phyloP scores from a whole-genome alignment of 2,329 filamentous ascomycete genomes.

The Cladophialophora bantiana region DNA sequence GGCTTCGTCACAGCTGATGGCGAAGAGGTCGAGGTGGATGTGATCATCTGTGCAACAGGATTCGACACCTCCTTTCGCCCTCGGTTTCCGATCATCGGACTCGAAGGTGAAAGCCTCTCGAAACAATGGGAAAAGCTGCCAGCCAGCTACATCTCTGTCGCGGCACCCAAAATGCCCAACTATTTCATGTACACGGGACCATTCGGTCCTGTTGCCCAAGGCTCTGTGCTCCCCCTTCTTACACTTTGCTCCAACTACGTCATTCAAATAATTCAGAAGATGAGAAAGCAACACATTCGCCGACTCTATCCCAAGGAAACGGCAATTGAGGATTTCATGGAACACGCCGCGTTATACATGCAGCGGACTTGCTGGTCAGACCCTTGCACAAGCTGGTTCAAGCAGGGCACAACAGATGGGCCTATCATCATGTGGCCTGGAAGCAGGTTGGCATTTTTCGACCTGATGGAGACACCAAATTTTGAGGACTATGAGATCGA shows the following conservation, averaged over 20 bases:
- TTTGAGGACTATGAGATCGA: constrained; percentile 42
- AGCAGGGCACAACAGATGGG: constrained; percentile 52
- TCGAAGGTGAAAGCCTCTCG: no score
- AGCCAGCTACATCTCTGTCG: constrained; percentile 38
- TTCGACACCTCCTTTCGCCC: constrained; percentile 9
- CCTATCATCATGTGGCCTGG: constrained; percentile 55
- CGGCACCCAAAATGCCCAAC: constrained; percentile 43
- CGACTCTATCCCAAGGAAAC: constrained; percentile 47
- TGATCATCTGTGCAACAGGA: constrained; percentile 24
- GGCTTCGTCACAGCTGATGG: no score
- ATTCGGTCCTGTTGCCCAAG: constrained; percentile 41
- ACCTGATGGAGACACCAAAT: constrained; percentile 47
- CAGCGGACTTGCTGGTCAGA: constrained; percentile 53
- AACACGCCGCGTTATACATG: not conserved
- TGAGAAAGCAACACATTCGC: constrained; percentile 44
- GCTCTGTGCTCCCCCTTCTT: constrained; percentile 39
- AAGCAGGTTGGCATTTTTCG: constrained; percentile 48
- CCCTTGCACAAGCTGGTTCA: constrained; percentile 54
- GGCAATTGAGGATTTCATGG: not conserved
- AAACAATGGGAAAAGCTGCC: no score
- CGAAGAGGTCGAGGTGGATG: not conserved
- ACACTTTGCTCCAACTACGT: constrained; percentile 41
- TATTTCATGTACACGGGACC: constrained; percentile 46
- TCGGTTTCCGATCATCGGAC: no score
- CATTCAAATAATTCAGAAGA: constrained; percentile 43